Evolutionary conservation across 176 grass and related monocot species (phyloP), one percentile per base, ranked within the genome.

Genomic region (Lolium multiflorum): DNA sequence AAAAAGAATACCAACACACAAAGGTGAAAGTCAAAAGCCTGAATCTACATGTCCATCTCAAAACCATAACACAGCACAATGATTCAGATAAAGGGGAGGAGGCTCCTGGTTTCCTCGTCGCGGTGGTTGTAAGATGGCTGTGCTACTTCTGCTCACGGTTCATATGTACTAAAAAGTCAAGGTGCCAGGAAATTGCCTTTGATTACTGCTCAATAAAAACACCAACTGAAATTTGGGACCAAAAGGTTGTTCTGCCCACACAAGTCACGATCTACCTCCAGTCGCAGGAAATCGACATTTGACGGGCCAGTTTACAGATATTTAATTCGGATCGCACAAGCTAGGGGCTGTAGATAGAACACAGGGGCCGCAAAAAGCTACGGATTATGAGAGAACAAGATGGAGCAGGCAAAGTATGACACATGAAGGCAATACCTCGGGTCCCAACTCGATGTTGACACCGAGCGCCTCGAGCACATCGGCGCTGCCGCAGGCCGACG

Each of bases 401-500:
- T 35, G 31, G 31, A 35, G 31, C 31, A 35, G 31, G 1, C 31
- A 35, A 35, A 35, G 2, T 35, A 35, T 35, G 31, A 35, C 31
- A 35, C 28, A 31, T 31, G 28, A 31, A 31, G 28, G 51, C n/a
- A 82, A 49, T 95, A 98, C 94, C 87, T 99, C 90, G 71, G 94
- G 90, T 62, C 94, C 94, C 52, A 99, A 74, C 9, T 94, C 57
- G 80, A 99, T 94, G 61, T 99, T 93, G 82, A 99, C 94, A 15
- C 97, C 97, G 2, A 99, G 58, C 21, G 84, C 90, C 77, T 97
- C 94, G 24, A 97, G 85, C 28, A 99, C 97, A 87, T 99, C 97
- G 16, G 97, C 94, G 61, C 97, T 99, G 24, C 97, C 97, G 74
- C 97, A 99, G n/a, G 92, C 92, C 22, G 97, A 99, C 61, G 97